These are phyloP conservation scores for Nicotiana paniculata DNA, from an alignment of 257 asterid genomes.

Conservation along the genomic window DNA sequence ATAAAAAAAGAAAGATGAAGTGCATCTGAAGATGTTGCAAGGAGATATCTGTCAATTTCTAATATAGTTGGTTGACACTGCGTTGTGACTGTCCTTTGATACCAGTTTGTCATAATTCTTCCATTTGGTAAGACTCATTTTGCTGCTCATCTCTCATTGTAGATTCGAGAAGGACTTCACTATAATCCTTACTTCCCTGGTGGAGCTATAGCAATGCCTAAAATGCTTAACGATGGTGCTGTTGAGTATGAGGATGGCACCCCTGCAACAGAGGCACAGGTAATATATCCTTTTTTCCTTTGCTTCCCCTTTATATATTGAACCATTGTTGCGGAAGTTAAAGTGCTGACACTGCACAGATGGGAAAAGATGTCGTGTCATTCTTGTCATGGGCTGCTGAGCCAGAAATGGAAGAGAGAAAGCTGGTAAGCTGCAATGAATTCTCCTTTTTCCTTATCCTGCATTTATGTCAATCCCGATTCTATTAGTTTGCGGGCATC, in stretches of 20 bases:
- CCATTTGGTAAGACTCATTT: not conserved
- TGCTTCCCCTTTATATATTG: not conserved
- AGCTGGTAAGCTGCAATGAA: constrained; percentile 36
- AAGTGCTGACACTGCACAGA: constrained; percentile 23
- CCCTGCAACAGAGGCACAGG: constrained; percentile 80
- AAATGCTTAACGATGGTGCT: constrained; percentile 81
- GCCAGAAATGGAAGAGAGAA: constrained; percentile 81
- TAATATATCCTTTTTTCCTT: not conserved
- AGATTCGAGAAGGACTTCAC: constrained; percentile 71
- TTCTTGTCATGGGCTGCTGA: constrained; percentile 81
- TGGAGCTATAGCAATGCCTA: constrained; percentile 80
- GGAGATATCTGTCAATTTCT: not conserved
- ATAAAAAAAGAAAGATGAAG: not conserved
- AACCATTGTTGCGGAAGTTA: not conserved
- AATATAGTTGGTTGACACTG: not conserved
- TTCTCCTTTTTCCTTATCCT: not conserved
- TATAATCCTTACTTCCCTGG: constrained; percentile 81
- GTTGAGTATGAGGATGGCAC: constrained; percentile 73
- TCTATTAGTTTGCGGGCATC: not conserved
- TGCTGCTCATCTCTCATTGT: not conserved
- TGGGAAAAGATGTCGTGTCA: constrained; percentile 69
- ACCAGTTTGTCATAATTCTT: not conserved
- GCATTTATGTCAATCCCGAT: not conserved
- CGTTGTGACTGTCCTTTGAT: not conserved
- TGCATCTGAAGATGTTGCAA: constrained; percentile 1